Evolutionary conservation across 2,329 filamentous ascomycete genomes (phyloP), one percentile per base, ranked within the genome.

Genomic region (Verticillium alfalfae): DNA sequence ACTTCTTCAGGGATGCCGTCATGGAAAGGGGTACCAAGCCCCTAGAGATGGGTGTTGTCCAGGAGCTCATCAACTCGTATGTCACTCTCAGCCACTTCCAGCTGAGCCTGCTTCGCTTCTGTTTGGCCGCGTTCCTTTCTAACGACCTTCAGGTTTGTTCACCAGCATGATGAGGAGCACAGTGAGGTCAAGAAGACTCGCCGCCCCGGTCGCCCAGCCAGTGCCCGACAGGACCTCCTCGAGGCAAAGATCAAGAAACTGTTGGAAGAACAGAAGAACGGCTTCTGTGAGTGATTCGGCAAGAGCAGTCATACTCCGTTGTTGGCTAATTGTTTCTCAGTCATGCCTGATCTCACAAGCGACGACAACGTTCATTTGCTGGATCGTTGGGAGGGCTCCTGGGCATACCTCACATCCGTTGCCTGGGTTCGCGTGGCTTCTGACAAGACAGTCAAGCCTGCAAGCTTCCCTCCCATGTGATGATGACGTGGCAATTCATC

Each of bases 311-410:
- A 39, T 15, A 55, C 34, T 52, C 60, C 22, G 37, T 54, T n/a
- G 16, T 61, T 58, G 36, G 67, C 68, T 67, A 65, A 67, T 60
- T 16, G 3, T 36, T 73, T 41, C 45, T 16, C 60, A 88, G 86
- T 86, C 63, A 75, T 96, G 49, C 93, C 94, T 0, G 91, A 97
- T 71, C 78, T 97, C 60, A 84, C 86, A 61, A 83, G 87, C 52
- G 79, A 82, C 49, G 83, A 88, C 57, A 92, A 88, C 67, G 76
- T 91, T 59, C 76, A 81, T 62, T 82, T 84, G 66, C 75, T 98
- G 49, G 83, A 86, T 65, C 80, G 82, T 26, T 98, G 93, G 92
- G 90, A 92, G 66, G 90, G 91, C 4, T 85, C 90, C 34, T 98
- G 94, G 94, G 83, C 90, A 9, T 89, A 89, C 68, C 81, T 97